phyloP scores from a whole-genome alignment of 2,329 filamentous ascomycete species.

The Gliomastix tumulicola region DNA sequence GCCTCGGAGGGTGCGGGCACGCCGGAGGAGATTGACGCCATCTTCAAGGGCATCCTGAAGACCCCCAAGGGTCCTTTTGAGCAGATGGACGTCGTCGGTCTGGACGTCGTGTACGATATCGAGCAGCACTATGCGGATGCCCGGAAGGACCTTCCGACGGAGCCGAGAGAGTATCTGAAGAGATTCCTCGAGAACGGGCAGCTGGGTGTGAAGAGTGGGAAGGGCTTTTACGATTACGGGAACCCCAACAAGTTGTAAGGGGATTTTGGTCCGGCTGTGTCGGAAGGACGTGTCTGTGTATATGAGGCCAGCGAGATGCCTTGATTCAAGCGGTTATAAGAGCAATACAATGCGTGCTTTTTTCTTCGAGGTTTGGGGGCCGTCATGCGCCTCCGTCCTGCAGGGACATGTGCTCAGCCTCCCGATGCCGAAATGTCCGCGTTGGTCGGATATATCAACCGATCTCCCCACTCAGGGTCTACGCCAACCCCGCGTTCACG shows the following conservation, averaged over 20 bases:
- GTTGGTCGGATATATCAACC: too few species aligned
- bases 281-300: too few species aligned
- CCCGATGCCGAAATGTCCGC: too few species aligned
- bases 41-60: slow-evolving; percentile 19
- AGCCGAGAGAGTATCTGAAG: slow-evolving; percentile 15
- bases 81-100: slow-evolving; percentile 20
- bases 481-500: too few species aligned
- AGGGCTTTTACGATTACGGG: slow-evolving; percentile 17
- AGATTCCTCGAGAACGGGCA: slow-evolving; percentile 13
- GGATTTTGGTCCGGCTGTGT: too few species aligned
- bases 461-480: too few species aligned
- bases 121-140: slow-evolving; percentile 20
- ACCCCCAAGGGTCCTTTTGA: slow-evolving; percentile 21
- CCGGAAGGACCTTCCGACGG: slow-evolving; percentile 11
- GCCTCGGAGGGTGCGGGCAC: slow-evolving; percentile 19
- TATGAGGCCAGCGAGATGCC: background rate
- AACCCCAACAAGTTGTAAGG: slow-evolving; percentile 1
- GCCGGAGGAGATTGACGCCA: slow-evolving; percentile 19
- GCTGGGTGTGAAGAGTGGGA: slow-evolving; percentile 18
- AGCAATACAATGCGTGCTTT: too few species aligned
- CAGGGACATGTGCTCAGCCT: too few species aligned
- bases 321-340: background rate
- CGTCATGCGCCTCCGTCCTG: too few species aligned
- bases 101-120: slow-evolving; percentile 21
- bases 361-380: too few species aligned